phyloP scores from a whole-genome alignment of 1,139 yeast genomes.

The Kurtzmaniella quercitrusa region DNA sequence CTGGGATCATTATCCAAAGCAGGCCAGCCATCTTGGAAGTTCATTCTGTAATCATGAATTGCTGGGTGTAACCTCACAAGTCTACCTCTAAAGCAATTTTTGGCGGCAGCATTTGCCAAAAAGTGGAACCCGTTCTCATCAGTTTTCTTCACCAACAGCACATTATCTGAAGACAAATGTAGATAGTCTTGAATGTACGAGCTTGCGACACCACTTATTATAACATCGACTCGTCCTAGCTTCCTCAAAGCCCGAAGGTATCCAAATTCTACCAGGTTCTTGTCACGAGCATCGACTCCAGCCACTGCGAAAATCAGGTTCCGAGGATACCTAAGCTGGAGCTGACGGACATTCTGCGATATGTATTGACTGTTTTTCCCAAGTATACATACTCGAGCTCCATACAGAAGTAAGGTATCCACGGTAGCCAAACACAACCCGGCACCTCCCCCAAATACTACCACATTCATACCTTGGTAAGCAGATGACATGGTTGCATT shows the following conservation, averaged over 20 bases:
- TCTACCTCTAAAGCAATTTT: background rate
- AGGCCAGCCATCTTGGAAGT: background rate
- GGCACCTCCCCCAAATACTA: conserved; percentile 95
- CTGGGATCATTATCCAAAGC: background rate
- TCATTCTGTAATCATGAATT: background rate
- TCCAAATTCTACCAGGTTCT: conserved; percentile 54
- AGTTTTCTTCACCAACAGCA: conserved; percentile 78
- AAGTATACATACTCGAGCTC: conserved; percentile 81
- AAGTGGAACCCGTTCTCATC: conserved; percentile 85
- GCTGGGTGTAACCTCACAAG: background rate
- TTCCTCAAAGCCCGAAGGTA: conserved; percentile 59
- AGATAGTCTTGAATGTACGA: conserved; percentile 80
- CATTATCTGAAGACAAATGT: conserved; percentile 77
- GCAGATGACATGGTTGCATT: conserved; percentile 11
- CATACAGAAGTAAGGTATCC: conserved; percentile 74
- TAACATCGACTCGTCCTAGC: conserved; percentile 75
- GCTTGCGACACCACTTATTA: conserved; percentile 95
- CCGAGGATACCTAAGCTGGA: conserved; percentile 50
- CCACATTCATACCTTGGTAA: conserved; percentile 70
- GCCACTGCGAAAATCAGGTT: conserved; percentile 67
- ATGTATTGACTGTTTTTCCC: conserved; percentile 75
- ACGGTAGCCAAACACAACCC: conserved; percentile 85
- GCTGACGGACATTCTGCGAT: conserved; percentile 61
- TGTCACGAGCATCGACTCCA: conserved; percentile 71
- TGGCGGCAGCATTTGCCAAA: conserved; percentile 1